These are phyloP conservation scores for Pseudonitzschia delicatissima DNA, from an alignment of 108 stramenopile genomes.

Conservation along the genomic window DNA sequence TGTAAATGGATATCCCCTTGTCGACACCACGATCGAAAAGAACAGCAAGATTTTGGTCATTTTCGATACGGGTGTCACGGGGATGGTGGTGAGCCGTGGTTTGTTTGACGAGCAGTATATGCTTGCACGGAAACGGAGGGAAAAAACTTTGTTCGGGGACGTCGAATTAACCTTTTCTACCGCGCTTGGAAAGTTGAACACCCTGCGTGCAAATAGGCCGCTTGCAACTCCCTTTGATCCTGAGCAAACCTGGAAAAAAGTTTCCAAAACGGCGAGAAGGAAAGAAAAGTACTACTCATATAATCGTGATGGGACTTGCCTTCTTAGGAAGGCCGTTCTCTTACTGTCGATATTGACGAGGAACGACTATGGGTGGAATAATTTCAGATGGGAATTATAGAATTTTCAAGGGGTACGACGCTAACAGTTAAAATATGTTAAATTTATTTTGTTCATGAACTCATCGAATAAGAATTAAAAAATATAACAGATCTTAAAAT, in stretches of 20 bases:
- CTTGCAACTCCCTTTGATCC: conserved; percentile 52
- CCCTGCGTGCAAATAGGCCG: conserved; percentile 41
- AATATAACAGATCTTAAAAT: not conserved
- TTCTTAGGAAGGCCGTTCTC: conserved; percentile 39
- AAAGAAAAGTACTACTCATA: conserved; percentile 31
- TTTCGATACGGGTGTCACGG: conserved; percentile 70
- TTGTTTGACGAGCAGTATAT: conserved; percentile 53
- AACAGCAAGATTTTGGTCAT: conserved; percentile 48
- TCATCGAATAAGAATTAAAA: not conserved
- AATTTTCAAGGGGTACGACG: no score
- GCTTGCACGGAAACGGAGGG: conserved; percentile 34
- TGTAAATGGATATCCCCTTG: conserved; percentile 42
- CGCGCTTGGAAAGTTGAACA: not conserved
- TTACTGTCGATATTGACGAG: conserved; percentile 57
- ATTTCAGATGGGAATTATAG: no score
- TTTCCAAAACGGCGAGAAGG: conserved; percentile 14
- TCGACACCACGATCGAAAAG: not conserved
- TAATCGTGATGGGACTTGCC: conserved; percentile 59
- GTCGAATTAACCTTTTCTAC: conserved; percentile 47
- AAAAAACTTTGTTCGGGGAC: conserved; percentile 49
- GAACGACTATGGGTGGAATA: conserved; percentile 29
- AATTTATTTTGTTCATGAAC: no score
- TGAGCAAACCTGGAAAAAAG: conserved; percentile 42
- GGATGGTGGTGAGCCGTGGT: conserved; percentile 56
- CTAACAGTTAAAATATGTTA: no score